Evolutionary conservation across 2,329 filamentous ascomycete species (phyloP).

Genomic region (Colletotrichum scovillei): DNA sequence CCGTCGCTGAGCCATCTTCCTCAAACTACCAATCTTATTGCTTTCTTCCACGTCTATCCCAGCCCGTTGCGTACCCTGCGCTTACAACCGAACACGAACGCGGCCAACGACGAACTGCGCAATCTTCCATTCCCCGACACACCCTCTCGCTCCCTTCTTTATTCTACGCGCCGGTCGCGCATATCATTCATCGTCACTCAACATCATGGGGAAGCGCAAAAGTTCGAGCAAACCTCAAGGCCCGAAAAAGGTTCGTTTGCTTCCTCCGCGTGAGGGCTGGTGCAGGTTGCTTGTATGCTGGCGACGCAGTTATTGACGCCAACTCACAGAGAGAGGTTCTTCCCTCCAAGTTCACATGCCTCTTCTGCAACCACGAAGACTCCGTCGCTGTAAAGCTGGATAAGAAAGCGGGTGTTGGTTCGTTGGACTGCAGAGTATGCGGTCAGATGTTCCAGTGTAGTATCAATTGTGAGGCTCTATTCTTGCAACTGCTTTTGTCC

Average conservation of each 20-base stretch:
- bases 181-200: background rate
- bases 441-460: constrained; percentile 93
- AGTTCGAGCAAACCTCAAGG: constrained; percentile 84
- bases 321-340: constrained; percentile 72
- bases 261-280: background rate
- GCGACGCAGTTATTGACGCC: background rate
- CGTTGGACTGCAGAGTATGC: constrained; percentile 91
- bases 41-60: background rate
- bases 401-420: constrained; percentile 89
- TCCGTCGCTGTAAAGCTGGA: constrained; percentile 92
- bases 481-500: constrained; percentile 1
- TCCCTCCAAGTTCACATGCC: constrained; percentile 89
- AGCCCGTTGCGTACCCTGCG: background rate
- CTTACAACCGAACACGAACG: background rate
- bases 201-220: constrained; percentile 88
- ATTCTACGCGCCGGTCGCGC: constrained; percentile 11
- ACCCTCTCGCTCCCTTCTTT: background rate
- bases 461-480: constrained; percentile 80
- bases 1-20: background rate
- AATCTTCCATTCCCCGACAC: background rate
- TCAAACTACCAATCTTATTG: background rate
- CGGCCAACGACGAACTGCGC: background rate
- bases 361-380: constrained; percentile 98
- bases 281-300: background rate
- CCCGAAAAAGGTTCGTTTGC: constrained; percentile 77